A percentile compares a stretch with the other conserved stretches of the same genome.
Evolutionary conservation across 495 filamentous ascomycete species (phyloP).

Genomic region (Aspergillus cavernicola): DNA sequence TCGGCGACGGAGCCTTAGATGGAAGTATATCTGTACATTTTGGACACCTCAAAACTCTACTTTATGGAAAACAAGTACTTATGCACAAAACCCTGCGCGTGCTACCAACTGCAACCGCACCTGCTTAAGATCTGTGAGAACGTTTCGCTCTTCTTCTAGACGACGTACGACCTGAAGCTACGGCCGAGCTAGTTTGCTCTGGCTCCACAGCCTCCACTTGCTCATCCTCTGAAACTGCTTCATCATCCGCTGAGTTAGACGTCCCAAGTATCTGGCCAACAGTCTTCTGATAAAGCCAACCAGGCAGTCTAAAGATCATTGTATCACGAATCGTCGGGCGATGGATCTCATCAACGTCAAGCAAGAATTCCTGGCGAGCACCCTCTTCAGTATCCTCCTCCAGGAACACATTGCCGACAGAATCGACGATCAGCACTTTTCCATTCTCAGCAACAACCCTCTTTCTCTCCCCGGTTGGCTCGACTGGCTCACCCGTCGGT

Average conservation of each 20-base stretch:
- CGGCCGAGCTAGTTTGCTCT: conserved; percentile 28
- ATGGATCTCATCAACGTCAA: conserved; percentile 70
- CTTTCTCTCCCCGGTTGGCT: conserved; percentile 69
- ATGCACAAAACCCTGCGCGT: neutral
- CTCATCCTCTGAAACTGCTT: conserved; percentile 27
- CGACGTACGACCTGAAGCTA: conserved; percentile 22
- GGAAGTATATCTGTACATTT: conserved; percentile 12
- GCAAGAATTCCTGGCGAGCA: conserved; percentile 70
- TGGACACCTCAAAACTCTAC: neutral
- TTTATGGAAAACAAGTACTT: neutral
- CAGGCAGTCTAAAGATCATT: conserved; percentile 62
- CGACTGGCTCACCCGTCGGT: conserved; percentile 44
- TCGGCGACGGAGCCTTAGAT: too few species aligned
- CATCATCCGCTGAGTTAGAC: conserved; percentile 12
- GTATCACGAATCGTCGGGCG: conserved; percentile 67
- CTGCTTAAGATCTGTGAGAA: conserved; percentile 30
- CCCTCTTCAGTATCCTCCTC: conserved; percentile 88
- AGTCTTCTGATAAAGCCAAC: conserved; percentile 59
- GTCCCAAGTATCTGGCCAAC: conserved; percentile 50
- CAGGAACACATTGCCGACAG: conserved; percentile 83
- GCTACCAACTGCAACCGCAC: neutral
- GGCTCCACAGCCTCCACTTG: conserved; percentile 24
- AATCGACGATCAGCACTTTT: conserved; percentile 90
- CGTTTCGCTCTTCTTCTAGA: conserved; percentile 32
- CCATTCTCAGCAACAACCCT: conserved; percentile 88